phyloP scores from a whole-genome alignment of 495 filamentous ascomycete species.

The Aspergillus bertholletiae region DNA sequence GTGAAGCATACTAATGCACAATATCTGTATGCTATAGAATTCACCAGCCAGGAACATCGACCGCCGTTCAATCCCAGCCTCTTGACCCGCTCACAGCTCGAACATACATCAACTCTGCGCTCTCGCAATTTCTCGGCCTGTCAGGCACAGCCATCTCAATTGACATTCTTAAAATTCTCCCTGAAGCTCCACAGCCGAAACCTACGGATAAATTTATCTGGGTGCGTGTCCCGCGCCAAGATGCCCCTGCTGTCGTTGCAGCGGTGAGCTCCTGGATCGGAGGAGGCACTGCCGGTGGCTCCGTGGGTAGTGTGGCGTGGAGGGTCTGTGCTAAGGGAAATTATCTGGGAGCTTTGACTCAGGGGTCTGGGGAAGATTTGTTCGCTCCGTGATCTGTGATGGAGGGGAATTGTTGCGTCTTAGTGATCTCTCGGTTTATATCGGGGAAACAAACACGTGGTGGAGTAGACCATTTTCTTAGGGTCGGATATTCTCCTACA shows the following conservation, averaged over 20 bases:
- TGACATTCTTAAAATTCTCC: slow-evolving; percentile 66
- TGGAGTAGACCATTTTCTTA: background rate
- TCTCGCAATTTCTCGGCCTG: slow-evolving; percentile 77
- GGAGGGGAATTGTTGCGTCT: background rate
- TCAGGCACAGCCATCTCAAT: slow-evolving; percentile 72
- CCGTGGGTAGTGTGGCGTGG: slow-evolving; percentile 50
- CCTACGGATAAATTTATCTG: slow-evolving; percentile 47
- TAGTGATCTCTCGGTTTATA: background rate
- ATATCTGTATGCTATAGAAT: slow-evolving; percentile 23
- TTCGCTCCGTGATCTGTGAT: slow-evolving; percentile 28
- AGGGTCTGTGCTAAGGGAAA: slow-evolving; percentile 54
- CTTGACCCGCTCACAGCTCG: slow-evolving; percentile 74
- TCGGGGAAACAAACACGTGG: background rate
- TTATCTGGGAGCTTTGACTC: slow-evolving; percentile 46
- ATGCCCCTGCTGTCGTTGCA: slow-evolving; percentile 62
- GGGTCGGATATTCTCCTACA: background rate
- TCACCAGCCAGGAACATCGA: slow-evolving; percentile 24
- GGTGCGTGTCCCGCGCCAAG: slow-evolving; percentile 71
- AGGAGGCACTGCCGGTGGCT: slow-evolving; percentile 32
- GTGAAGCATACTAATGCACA: background rate
- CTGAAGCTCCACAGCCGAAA: slow-evolving; percentile 4
- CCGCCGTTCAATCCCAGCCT: slow-evolving; percentile 21
- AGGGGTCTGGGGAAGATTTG: slow-evolving; percentile 41
- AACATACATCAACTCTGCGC: slow-evolving; percentile 66
- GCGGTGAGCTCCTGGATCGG: slow-evolving; percentile 63